A percentile compares a stretch with the other conserved stretches of the same genome.
phyloP scores from a whole-genome alignment of 176 grass and related monocot species.

The Luzula sylvatica region DNA sequence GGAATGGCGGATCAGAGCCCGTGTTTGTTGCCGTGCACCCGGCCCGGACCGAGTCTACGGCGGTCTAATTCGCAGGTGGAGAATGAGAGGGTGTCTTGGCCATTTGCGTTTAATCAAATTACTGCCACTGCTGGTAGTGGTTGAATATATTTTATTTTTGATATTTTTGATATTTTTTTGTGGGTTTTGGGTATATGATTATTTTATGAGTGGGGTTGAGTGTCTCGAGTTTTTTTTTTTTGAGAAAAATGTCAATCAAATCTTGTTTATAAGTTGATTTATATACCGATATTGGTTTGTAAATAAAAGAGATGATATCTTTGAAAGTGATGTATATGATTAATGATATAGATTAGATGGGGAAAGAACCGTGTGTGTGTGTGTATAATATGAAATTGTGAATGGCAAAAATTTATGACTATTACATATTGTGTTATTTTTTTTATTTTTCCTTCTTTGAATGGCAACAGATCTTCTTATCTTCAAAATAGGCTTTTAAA shows the following conservation, averaged over 20 bases:
- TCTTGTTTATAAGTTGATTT: too few species aligned
- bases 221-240: slow-evolving; percentile 14
- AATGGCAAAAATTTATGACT: too few species aligned
- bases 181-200: slow-evolving; percentile 1
- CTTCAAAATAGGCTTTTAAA: too few species aligned
- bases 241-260: not conserved
- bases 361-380: not conserved
- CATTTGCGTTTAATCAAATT: slow-evolving; percentile 41
- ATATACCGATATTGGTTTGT: slow-evolving; percentile 22
- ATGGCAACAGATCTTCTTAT: too few species aligned
- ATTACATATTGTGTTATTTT: too few species aligned
- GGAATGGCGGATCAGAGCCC: slow-evolving; percentile 55
- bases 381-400: too few species aligned
- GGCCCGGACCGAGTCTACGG: slow-evolving; percentile 37
- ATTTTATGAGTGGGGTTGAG: slow-evolving; percentile 20
- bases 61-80: slow-evolving; percentile 62
- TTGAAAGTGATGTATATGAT: too few species aligned
- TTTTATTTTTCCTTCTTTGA: too few species aligned
- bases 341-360: not conserved
- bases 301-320: slow-evolving; percentile 28
- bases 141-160: slow-evolving; percentile 17
- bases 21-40: slow-evolving; percentile 48
- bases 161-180: slow-evolving; percentile 2
- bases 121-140: slow-evolving; percentile 45
- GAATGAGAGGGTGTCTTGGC: slow-evolving; percentile 44